phyloP scores from a whole-genome alignment of 768 basidiomycete species.

The Mycena maculata region DNA sequence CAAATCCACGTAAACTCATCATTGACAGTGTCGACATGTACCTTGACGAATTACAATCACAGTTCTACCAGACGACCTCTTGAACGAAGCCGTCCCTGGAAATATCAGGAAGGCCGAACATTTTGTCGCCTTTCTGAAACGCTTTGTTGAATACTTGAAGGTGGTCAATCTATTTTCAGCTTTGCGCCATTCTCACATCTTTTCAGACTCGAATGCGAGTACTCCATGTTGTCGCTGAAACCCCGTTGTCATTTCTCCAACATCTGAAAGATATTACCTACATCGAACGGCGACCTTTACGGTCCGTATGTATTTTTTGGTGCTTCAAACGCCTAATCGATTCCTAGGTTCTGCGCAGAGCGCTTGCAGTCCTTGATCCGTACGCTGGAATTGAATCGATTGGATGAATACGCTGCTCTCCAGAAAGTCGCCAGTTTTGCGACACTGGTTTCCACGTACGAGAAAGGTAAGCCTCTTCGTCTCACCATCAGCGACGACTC shows the following conservation, averaged over 20 bases:
- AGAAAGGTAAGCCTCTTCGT: conserved; percentile 73
- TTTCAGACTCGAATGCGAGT: conserved; percentile 96
- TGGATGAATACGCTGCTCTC: conserved; percentile 92
- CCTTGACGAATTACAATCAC: conserved; percentile 6
- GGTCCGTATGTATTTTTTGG: conserved; percentile 60
- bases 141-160: conserved; percentile 99
- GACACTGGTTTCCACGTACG: conserved; percentile 96
- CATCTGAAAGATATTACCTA: conserved; percentile 99
- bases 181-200: conserved; percentile 20
- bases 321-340: conserved; percentile 14
- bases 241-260: conserved; percentile 95
- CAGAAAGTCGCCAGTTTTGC: conserved; percentile 98
- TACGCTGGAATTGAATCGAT: conserved; percentile 86
- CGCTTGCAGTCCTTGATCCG: conserved; percentile 93
- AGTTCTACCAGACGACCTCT: conserved; percentile 94
- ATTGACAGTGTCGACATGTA: conserved; percentile 2
- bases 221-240: conserved; percentile 98
- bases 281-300: conserved; percentile 92
- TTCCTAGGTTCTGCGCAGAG: conserved; percentile 91
- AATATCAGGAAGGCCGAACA: conserved; percentile 99
- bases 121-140: conserved; percentile 97
- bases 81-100: conserved; percentile 96
- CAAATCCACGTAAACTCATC: conserved; percentile 80
- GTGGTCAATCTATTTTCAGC: conserved; percentile 50
- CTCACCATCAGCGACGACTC: conserved; percentile 3